These are phyloP conservation scores for Solanum gandarillasii DNA, from an alignment of 257 asterid genomes.

Conservation along the genomic window DNA sequence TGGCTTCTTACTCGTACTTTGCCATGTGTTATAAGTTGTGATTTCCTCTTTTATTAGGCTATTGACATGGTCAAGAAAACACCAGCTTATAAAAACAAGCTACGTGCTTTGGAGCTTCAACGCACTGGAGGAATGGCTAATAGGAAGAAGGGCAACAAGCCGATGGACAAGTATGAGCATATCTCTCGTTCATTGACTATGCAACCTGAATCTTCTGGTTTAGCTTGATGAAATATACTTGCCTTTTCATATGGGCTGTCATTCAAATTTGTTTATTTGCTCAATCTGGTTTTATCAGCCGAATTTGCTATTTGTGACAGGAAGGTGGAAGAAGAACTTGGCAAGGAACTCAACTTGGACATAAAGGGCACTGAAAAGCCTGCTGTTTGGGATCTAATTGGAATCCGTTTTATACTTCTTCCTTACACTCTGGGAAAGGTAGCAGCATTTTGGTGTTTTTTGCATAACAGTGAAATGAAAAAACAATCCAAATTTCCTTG, in stretches of 20 bases:
- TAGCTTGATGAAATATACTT: neutral
- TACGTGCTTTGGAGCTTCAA: constrained; percentile 85
- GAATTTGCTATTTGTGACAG: constrained; percentile 20
- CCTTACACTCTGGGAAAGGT: constrained; percentile 87
- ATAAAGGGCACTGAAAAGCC: constrained; percentile 96
- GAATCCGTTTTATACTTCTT: constrained; percentile 64
- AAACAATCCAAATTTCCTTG: neutral
- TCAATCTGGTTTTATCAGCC: neutral
- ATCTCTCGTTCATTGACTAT: neutral
- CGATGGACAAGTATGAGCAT: constrained; percentile 51
- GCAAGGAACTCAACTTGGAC: constrained; percentile 87
- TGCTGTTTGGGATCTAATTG: constrained; percentile 77
- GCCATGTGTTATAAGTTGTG: neutral
- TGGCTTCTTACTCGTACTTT: neutral
- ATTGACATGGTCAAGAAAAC: constrained; percentile 94
- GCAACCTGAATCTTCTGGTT: neutral
- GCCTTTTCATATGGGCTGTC: neutral
- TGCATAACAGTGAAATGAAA: neutral
- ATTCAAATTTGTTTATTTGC: neutral
- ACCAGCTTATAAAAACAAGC: constrained; percentile 90
- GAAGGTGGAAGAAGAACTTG: constrained; percentile 68
- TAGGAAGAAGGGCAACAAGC: constrained; percentile 76
- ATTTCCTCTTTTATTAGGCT: constrained; percentile 46
- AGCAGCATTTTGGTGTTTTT: neutral
- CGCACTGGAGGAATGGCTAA: constrained; percentile 77